Conservation (phyloP, 2,329 filamentous ascomycete species). For the Periconia digitata region DNA sequence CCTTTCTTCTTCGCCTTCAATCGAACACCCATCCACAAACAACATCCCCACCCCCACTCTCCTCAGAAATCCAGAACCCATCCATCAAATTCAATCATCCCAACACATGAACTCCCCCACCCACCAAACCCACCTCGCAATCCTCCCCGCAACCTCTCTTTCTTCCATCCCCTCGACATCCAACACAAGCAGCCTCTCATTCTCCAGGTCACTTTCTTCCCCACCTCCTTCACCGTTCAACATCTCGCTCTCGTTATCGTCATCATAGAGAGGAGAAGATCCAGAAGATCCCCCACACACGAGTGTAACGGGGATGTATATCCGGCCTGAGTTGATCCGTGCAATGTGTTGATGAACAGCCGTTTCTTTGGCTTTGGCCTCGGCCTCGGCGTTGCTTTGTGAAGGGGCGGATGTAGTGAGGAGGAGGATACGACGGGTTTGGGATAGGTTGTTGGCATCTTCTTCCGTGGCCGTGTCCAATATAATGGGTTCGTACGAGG, state of each 20-base stretch:
- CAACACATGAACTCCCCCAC: conserved; percentile 6
- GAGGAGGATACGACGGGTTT: too few relatives aligned
- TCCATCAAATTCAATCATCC: not conserved
- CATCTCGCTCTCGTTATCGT: not conserved
- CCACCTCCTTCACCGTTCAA: not conserved
- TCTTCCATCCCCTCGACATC: not conserved
- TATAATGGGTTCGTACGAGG: too few relatives aligned
- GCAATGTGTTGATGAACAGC: not conserved
- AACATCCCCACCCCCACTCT: not conserved
- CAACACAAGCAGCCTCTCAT: conserved; percentile 1
- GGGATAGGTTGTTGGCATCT: too few relatives aligned
- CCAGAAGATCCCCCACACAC: not conserved
- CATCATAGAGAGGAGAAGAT: not conserved
- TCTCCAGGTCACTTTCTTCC: not conserved
- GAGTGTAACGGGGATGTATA: not conserved
- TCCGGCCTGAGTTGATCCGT: not conserved
- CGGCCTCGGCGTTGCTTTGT: not conserved
- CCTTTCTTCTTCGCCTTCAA: too few relatives aligned
- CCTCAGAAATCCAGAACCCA: not conserved
- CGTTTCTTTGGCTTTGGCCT: not conserved
- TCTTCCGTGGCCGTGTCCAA: too few relatives aligned
- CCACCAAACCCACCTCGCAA: conserved; percentile 8
- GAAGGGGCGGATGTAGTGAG: too few relatives aligned
- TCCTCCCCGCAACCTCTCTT: conserved; percentile 2
- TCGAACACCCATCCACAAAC: not conserved